These are phyloP conservation scores for Wallacemonas sp. DNA, from an alignment of 208 protist species.

Conservation along the genomic window DNA sequence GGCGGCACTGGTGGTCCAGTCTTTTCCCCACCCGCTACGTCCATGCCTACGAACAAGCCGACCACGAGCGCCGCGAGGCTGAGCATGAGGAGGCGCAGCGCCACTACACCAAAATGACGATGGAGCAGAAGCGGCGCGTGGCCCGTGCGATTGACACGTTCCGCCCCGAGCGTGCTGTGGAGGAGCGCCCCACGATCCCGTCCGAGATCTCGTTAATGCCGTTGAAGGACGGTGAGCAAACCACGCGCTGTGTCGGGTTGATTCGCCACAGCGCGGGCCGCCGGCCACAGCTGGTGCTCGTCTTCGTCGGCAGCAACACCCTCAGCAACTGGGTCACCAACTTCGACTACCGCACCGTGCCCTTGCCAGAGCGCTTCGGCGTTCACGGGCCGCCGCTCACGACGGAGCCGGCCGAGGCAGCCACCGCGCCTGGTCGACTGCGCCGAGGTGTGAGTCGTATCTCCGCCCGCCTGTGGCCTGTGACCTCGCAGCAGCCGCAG, in stretches of 20 bases:
- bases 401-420: not conserved
- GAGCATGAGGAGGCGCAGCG: not conserved
- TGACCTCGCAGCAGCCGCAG: not conserved
- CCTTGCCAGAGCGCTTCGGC: constrained; percentile 39
- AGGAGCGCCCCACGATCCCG: constrained; percentile 62
- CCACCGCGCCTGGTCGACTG: too few relatives aligned
- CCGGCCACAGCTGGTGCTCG: constrained; percentile 63
- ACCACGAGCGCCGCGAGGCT: constrained; percentile 19
- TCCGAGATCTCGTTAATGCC: constrained; percentile 58
- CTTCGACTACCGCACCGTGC: constrained; percentile 37
- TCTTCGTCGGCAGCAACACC: constrained; percentile 59
- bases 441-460: not conserved
- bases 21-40: not conserved
- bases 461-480: not conserved
- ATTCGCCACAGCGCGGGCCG: constrained; percentile 47
- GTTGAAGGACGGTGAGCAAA: constrained; percentile 50
- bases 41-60: not conserved
- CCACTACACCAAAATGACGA: constrained; percentile 27
- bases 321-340: constrained; percentile 62
- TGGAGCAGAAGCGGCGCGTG: constrained; percentile 54
- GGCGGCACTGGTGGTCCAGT: not conserved
- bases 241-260: constrained; percentile 57
- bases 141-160: constrained; percentile 61
- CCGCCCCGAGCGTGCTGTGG: constrained; percentile 50
- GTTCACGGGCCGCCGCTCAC: constrained; percentile 19